Percentiles rank a stretch among this genome's conserved stretches.
phyloP scores from a whole-genome alignment of 73 alveolate species.

The Paraurostyla sp. region DNA sequence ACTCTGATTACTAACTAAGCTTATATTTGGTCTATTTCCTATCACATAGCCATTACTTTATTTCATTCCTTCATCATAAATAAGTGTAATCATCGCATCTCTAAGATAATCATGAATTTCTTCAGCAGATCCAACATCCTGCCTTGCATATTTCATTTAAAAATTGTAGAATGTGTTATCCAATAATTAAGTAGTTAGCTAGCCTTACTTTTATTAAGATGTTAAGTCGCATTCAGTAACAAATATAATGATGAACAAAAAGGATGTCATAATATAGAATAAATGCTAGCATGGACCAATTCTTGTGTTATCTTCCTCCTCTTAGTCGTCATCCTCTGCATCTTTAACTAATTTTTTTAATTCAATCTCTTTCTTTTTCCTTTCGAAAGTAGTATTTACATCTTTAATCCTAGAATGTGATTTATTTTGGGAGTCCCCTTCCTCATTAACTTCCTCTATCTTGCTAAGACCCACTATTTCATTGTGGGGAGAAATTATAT shows the following conservation, averaged over 20 bases:
- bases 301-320: slow-evolving; percentile 33
- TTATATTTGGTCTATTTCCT: too few species aligned
- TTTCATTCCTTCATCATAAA: slow-evolving; percentile 23
- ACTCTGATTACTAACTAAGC: neutral
- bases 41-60: neutral
- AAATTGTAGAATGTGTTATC: slow-evolving; percentile 6
- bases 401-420: neutral
- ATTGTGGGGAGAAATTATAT: too few species aligned
- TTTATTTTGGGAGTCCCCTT: neutral
- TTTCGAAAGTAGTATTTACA: neutral
- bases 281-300: neutral
- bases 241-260: slow-evolving; percentile 26
- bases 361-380: neutral
- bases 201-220: neutral
- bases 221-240: slow-evolving; percentile 30
- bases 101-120: slow-evolving; percentile 18
- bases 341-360: neutral
- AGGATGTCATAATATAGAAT: slow-evolving; percentile 18
- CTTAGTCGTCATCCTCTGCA: slow-evolving; percentile 12
- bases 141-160: neutral
- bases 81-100: neutral
- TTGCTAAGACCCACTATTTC: too few species aligned
- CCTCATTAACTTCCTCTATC: too few species aligned
- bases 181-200: neutral
- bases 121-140: slow-evolving; percentile 20